A percentile compares a stretch with the other conserved stretches of the same genome.
Conservation (phyloP, 257 asterid genomes). For the Fraxinus quadrangulata region DNA sequence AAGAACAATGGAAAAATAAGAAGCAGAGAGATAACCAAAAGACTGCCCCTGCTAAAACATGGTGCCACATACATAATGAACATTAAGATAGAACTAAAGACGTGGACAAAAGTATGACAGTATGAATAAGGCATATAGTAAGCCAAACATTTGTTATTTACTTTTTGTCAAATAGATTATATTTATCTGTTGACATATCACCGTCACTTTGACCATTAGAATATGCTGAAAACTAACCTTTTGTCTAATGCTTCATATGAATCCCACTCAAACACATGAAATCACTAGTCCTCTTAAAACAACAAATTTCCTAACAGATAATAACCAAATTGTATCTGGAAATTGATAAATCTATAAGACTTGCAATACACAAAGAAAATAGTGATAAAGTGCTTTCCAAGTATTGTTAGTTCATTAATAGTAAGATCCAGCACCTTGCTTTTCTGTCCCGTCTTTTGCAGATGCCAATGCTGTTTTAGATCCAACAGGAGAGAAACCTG, state of each 20-base stretch:
- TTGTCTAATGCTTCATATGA: neutral
- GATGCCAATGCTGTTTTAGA: slow-evolving; percentile 46
- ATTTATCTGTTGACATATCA: neutral
- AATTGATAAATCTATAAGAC: slow-evolving; percentile 5
- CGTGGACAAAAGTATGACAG: neutral
- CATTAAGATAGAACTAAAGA: neutral
- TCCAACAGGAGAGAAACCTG: slow-evolving; percentile 70
- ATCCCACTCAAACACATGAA: slow-evolving; percentile 1
- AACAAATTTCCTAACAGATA: neutral
- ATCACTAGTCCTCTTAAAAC: neutral
- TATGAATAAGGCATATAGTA: neutral
- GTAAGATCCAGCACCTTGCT: slow-evolving; percentile 50
- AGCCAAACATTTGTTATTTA: neutral
- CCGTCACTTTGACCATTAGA: neutral
- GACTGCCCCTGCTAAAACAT: neutral
- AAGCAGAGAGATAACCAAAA: neutral
- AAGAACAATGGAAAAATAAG: neutral
- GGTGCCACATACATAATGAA: neutral
- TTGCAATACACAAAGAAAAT: slow-evolving; percentile 15
- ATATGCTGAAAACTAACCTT: neutral
- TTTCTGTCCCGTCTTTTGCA: slow-evolving; percentile 47
- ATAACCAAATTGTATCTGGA: slow-evolving; percentile 5
- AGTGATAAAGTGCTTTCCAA: slow-evolving; percentile 15
- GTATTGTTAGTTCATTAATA: slow-evolving; percentile 9
- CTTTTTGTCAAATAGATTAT: neutral